Evolutionary conservation across 352 stramenopile genomes (phyloP), one percentile per base, ranked within the genome.

Genomic region (Phytophthora ohioensis): DNA sequence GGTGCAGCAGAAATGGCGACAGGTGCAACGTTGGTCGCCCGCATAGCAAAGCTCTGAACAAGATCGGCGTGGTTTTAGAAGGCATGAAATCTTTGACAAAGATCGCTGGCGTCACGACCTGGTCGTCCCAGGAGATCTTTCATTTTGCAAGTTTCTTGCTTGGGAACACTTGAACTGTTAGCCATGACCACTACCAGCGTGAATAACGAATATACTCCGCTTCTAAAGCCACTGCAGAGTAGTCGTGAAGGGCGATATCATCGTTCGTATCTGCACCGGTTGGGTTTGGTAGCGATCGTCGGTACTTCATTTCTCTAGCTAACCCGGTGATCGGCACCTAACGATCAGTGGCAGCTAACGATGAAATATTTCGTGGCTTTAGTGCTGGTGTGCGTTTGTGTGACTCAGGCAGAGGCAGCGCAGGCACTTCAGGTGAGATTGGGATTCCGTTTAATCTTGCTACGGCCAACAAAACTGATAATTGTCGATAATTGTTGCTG

Each of bases 331-430:
- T 42, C 3, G 46, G 36, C 17, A 46, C 3, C 32, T 57, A 32
- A 57, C 21, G 21, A 27, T 27, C 21, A 27, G 21, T 27, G 21
- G 21, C 21, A 27, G 21, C 21, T 27, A 27, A 27, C 21, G 21
- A 27, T 27, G 21, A 27, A 27, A 27, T 27, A 38, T 47, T 49
- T 34, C 4, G 5, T 38, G 31, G 3, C n/a, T 27, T 35, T 59
- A 62, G 55, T 41, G 5, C 32, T 63, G 42, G 15, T 63, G 34
- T 54, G 31, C 30, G 41, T 63, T 32, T 53, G 21, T 57, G 45
- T 66, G n/a, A 66, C 46, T 10, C 58, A 57, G 9, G 31, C 46
- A 39, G 58, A 66, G 58, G 36, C 58, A 39, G 58, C 58, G 3
- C 58, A 66, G n/a, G 35, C 58, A 36, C 58, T 52, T 39, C 46